Percentiles rank a stretch among this genome's conserved stretches.
These are phyloP conservation scores for Starmera amethionina DNA, from an alignment of 805 yeast species.

Conservation along the genomic window DNA sequence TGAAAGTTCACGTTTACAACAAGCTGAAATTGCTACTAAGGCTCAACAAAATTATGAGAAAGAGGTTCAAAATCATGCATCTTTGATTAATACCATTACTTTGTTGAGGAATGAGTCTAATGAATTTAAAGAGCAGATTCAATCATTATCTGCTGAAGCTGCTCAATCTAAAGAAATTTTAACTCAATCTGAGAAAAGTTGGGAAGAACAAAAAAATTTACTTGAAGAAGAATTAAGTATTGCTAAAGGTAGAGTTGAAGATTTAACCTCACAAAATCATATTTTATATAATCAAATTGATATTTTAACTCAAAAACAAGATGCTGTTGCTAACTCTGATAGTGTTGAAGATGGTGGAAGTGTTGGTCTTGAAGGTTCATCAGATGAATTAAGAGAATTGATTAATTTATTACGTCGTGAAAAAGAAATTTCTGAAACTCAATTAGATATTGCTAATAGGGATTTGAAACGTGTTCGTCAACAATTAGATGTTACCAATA, in stretches of 20 bases:
- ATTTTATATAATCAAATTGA: constrained; percentile 64
- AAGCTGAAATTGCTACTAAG: constrained; percentile 35
- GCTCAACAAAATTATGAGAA: constrained; percentile 45
- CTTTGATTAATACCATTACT: constrained; percentile 32
- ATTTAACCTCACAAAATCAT: constrained; percentile 56
- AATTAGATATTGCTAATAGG: constrained; percentile 38
- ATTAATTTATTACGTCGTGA: constrained; percentile 60
- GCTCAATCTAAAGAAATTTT: constrained; percentile 23
- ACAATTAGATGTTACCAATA: constrained; percentile 33
- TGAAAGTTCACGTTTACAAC: constrained; percentile 30
- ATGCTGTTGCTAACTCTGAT: background rate
- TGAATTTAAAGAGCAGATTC: constrained; percentile 18
- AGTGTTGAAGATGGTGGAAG: constrained; percentile 1
- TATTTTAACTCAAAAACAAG: constrained; percentile 14
- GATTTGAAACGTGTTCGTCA: constrained; percentile 47
- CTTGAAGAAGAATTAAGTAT: constrained; percentile 39
- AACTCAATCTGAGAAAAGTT: constrained; percentile 29
- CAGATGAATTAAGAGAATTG: constrained; percentile 37
- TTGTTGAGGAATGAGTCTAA: constrained; percentile 29
- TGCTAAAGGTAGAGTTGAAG: constrained; percentile 37
- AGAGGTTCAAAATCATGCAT: constrained; percentile 46
- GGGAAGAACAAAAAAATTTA: constrained; percentile 33
- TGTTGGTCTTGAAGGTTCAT: constrained; percentile 6
- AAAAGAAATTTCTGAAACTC: constrained; percentile 59
- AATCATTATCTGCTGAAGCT: constrained; percentile 18